A percentile compares a stretch with the other conserved stretches of the same genome.
phyloP scores from a whole-genome alignment of 345 rosid species.

The Gossypium turneri region DNA sequence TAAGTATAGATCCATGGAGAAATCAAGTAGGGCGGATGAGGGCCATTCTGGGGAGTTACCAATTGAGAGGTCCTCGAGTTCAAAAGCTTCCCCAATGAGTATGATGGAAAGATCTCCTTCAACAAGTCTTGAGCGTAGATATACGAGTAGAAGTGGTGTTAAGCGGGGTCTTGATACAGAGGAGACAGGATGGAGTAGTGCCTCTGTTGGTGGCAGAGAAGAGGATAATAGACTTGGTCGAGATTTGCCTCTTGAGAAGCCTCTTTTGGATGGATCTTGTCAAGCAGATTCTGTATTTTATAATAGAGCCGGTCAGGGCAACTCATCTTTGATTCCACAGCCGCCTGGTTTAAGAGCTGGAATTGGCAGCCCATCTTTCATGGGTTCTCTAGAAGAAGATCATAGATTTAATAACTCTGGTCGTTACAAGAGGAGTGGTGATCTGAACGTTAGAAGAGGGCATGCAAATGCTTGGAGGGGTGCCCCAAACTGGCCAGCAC shows the following conservation, averaged over 20 bases:
- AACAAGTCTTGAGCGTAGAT: constrained; percentile 68
- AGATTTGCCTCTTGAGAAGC: constrained; percentile 51
- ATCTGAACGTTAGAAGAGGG: constrained; percentile 64
- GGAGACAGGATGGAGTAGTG: constrained; percentile 60
- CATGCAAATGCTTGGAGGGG: constrained; percentile 90
- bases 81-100: constrained; percentile 74
- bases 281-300: constrained; percentile 57
- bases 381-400: constrained; percentile 70
- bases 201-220: constrained; percentile 37
- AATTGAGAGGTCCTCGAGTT: constrained; percentile 58
- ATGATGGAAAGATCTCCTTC: constrained; percentile 76
- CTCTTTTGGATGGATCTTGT: constrained; percentile 51
- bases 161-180: constrained; percentile 68
- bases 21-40: constrained; percentile 52
- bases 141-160: constrained; percentile 42
- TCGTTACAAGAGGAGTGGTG: constrained; percentile 64
- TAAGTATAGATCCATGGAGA: constrained; percentile 58
- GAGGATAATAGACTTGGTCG: constrained; percentile 48
- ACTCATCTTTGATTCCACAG: constrained; percentile 53
- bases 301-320: constrained; percentile 48
- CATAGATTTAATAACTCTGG: constrained; percentile 29
- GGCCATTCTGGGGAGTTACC: constrained; percentile 58
- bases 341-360: constrained; percentile 61
- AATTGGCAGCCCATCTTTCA: constrained; percentile 56
- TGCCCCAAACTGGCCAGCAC: constrained; percentile 72